Conservation (phyloP, 352 stramenopile genomes). For the Phytophthora fragariaefolia region DNA sequence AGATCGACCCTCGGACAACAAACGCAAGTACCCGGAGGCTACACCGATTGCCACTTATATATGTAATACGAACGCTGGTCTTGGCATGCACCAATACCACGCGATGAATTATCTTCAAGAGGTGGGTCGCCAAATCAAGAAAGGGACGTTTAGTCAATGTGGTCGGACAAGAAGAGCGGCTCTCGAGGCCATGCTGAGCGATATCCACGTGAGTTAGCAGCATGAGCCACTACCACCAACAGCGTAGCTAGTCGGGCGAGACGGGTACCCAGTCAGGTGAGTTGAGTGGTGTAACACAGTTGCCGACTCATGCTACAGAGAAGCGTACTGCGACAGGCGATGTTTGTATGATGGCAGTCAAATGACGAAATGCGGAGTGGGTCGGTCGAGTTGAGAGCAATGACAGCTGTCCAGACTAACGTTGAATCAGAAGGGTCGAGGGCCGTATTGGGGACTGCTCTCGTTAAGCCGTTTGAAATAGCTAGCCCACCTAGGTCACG, state of each 20-base stretch:
- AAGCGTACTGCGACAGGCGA: no score
- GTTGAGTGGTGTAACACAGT: no score
- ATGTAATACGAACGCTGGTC: neutral
- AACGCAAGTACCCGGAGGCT: conserved; percentile 1
- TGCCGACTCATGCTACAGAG: no score
- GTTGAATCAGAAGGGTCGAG: no score
- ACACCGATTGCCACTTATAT: neutral
- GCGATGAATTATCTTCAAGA: neutral
- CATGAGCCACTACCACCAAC: neutral
- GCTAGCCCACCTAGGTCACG: no score
- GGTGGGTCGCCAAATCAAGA: neutral
- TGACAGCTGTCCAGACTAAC: no score
- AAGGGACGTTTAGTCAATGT: neutral
- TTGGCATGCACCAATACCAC: neutral
- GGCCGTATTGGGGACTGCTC: no score
- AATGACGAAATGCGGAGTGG: no score
- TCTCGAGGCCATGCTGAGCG: neutral
- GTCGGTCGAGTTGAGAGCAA: no score
- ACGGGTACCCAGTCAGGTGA: neutral
- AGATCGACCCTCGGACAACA: neutral
- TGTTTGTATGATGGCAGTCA: no score
- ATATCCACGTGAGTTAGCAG: neutral
- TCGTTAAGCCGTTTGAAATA: no score
- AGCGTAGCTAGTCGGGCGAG: no score
- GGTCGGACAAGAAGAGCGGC: neutral